Conservation (phyloP, 306 rosid genomes). For the Fragaria vesca region DNA sequence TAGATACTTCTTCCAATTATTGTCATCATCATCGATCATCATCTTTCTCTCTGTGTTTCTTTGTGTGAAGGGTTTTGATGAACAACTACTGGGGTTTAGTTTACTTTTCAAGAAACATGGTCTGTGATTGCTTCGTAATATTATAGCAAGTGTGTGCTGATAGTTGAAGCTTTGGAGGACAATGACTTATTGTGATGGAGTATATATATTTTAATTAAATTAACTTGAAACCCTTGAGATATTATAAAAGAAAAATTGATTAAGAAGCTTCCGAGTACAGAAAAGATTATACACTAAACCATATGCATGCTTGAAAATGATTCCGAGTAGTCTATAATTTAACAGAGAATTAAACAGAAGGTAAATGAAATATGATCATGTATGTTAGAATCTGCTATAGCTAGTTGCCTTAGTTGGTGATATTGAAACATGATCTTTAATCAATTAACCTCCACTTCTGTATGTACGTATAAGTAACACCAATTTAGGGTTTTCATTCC, state of each 20-base stretch:
- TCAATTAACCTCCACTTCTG: neutral
- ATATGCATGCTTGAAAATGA: neutral
- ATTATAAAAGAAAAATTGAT: neutral
- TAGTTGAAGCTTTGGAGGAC: constrained; percentile 5
- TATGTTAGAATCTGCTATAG: neutral
- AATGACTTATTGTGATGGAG: neutral
- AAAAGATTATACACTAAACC: no score
- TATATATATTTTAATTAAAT: neutral
- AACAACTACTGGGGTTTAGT: neutral
- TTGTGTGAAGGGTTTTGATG: constrained; percentile 11
- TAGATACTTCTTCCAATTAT: constrained; percentile 49
- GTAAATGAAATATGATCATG: neutral
- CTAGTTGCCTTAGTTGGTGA: neutral
- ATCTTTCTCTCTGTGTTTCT: constrained; percentile 3
- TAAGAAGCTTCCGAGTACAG: neutral
- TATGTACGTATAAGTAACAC: neutral
- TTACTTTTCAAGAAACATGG: constrained; percentile 7
- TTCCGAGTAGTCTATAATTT: neutral
- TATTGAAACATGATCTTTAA: neutral
- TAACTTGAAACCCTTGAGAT: neutral
- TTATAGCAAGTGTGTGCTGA: neutral
- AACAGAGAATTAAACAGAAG: neutral
- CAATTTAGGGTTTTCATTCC: neutral
- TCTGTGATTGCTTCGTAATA: neutral
- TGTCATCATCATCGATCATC: constrained; percentile 37